Evolutionary conservation across 2,329 filamentous ascomycete genomes (phyloP).

Genomic region (Chalara sp.): DNA sequence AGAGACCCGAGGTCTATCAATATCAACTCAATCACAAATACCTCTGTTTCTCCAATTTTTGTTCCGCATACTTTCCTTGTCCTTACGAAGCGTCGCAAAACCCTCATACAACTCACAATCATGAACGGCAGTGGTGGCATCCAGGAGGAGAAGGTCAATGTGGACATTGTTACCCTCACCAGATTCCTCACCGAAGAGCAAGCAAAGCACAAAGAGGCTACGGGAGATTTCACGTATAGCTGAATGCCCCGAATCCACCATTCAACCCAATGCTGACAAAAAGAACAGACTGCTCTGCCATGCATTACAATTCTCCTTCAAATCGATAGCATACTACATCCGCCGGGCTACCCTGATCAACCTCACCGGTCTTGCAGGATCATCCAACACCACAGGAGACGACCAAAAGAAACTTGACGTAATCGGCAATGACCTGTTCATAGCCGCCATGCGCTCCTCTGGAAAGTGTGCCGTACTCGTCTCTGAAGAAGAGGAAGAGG

Average conservation of each 20-base stretch:
- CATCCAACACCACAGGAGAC: slow-evolving; percentile 91
- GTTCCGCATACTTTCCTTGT: neutral
- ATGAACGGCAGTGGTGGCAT: slow-evolving; percentile 19
- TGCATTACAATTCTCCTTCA: slow-evolving; percentile 98
- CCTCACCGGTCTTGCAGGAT: slow-evolving; percentile 88
- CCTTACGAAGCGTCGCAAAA: neutral
- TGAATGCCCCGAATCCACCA: neutral
- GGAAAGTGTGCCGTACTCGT: slow-evolving; percentile 87
- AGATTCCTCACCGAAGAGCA: slow-evolving; percentile 96
- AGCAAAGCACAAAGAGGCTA: slow-evolving; percentile 84
- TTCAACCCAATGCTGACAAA: slow-evolving; percentile 7
- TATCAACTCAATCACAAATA: slow-evolving; percentile 6
- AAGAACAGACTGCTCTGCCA: slow-evolving; percentile 77
- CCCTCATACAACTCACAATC: slow-evolving; percentile 7
- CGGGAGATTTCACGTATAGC: slow-evolving; percentile 95
- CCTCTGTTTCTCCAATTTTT: slow-evolving; percentile 7
- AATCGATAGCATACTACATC: slow-evolving; percentile 99
- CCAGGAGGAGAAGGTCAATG: slow-evolving; percentile 78
- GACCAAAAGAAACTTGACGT: slow-evolving; percentile 99
- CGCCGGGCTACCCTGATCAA: slow-evolving; percentile 92
- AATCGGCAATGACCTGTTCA: slow-evolving; percentile 97
- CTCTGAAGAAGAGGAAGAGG: slow-evolving; percentile 95
- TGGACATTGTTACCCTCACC: slow-evolving; percentile 90
- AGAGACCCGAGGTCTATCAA: slow-evolving; percentile 22
- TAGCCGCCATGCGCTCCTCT: slow-evolving; percentile 88